Evolutionary conservation across 306 rosid genomes (phyloP), one percentile per base, ranked within the genome.

Genomic region (Begonia loranthoides): DNA sequence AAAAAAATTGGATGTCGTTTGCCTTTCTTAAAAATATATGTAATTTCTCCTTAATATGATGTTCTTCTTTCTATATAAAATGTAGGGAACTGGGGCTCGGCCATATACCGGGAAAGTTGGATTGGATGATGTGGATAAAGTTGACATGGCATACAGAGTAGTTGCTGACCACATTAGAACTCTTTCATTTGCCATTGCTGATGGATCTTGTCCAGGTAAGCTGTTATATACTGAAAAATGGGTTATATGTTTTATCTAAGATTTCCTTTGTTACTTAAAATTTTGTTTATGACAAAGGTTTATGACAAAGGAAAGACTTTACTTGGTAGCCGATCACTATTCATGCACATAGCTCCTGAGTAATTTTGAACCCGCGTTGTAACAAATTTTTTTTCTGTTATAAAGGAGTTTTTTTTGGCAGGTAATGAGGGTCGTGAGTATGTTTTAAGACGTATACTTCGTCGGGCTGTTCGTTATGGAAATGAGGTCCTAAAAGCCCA

Each of bases 361-460:
- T 28, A 28, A 28, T 28, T 28, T 28, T 28, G 36, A 28, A 28
- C 36, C 9, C 5, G 4, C 36, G 5, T 28, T 28, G 36, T 28
- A 28, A 28, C 36, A 28, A 28, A 4, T 28, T 4, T 28, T 4
- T 28, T 28, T 28, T 28, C 9, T 28, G 36, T 5, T 28, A 28
- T 28, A 28, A 28, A 7, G 4, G 36, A 28, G 36, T 28, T 28
- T 28, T n/a, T 55, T 59, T 67, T 60, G 43, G 64, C 48, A 90
- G 99, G 99, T 51, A 90, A 90, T 15, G 99, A 90, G 49, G 99
- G 99, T 1, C 95, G 99, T 24, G 99, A 90, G 69, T 90, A 90
- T 70, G 99, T 90, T 69, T 73, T 90, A 33, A 72, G 99, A 66
- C 99, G 99, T 45, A 90, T 90, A 68, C 99, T 90, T 55, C 96